Evolutionary conservation across 1,284 basidiomycete genomes (phyloP).

Genomic region (Heterobasidion parviporum): DNA sequence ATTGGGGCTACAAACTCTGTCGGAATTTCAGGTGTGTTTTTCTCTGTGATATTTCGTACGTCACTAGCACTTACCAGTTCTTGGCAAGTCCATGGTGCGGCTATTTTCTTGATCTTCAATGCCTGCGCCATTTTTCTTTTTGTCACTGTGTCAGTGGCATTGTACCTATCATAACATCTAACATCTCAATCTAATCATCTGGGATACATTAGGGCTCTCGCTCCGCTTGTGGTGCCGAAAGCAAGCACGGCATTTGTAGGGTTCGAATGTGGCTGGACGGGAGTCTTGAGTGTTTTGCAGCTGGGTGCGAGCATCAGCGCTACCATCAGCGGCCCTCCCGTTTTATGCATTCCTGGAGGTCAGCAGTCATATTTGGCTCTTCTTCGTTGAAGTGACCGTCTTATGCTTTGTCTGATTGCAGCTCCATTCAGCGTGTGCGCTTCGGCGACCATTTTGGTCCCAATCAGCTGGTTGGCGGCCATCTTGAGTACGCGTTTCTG

Average conservation of each 20-base stretch:
- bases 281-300: constrained; percentile 36
- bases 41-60: background rate
- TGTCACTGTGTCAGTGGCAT: constrained; percentile 33
- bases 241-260: constrained; percentile 32
- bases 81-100: constrained; percentile 34
- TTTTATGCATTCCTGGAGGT: constrained; percentile 30
- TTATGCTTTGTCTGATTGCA: constrained; percentile 11
- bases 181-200: background rate
- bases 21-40: constrained; percentile 28
- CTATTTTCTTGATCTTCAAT: constrained; percentile 46
- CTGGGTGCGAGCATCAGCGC: constrained; percentile 43
- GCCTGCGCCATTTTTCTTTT: constrained; percentile 31
- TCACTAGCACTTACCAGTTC: background rate
- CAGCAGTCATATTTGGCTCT: constrained; percentile 10
- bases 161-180: background rate
- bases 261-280: constrained; percentile 49
- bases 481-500: constrained; percentile 33
- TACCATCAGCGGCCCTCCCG: constrained; percentile 33
- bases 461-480: constrained; percentile 45
- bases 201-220: constrained; percentile 25
- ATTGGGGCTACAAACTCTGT: constrained; percentile 28
- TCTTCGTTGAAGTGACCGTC: background rate
- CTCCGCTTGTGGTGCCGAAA: constrained; percentile 27
- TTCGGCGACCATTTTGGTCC: constrained; percentile 42
- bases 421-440: constrained; percentile 40